A percentile compares a stretch with the other conserved stretches of the same genome.
phyloP scores from a whole-genome alignment of 2,329 filamentous ascomycete species.

The Dactylellina haptotyla region DNA sequence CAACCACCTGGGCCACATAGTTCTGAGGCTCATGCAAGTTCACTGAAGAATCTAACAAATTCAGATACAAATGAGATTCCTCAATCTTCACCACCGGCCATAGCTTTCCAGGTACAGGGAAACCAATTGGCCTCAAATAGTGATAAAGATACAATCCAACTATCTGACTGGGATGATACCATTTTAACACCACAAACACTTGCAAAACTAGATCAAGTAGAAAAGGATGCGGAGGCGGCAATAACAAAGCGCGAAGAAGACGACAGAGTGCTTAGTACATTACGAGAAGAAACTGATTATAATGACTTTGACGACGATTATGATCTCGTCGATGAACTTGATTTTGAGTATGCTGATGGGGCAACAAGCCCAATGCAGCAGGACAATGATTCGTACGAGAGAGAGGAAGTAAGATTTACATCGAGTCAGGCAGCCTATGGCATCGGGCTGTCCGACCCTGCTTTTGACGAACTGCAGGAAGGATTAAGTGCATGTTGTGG shows the following conservation, averaged over 20 bases:
- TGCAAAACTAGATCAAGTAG: slow-evolving; percentile 16
- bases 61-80: slow-evolving; percentile 1
- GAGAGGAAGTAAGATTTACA: slow-evolving; percentile 9
- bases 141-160: background rate
- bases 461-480: slow-evolving; percentile 44
- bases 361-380: slow-evolving; percentile 27
- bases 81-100: slow-evolving; percentile 23
- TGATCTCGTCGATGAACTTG: slow-evolving; percentile 30
- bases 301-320: slow-evolving; percentile 53
- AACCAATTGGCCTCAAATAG: background rate
- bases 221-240: slow-evolving; percentile 12
- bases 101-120: no score
- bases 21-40: no score
- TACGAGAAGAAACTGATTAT: slow-evolving; percentile 47
- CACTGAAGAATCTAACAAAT: no score
- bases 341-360: slow-evolving; percentile 42
- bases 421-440: slow-evolving; percentile 43
- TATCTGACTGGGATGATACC: slow-evolving; percentile 33
- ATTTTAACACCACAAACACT: slow-evolving; percentile 21
- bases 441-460: slow-evolving; percentile 45
- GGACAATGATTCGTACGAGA: slow-evolving; percentile 7
- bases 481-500: slow-evolving; percentile 8
- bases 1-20: no score
- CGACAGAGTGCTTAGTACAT: slow-evolving; percentile 26
- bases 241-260: slow-evolving; percentile 30